Conservation (phyloP, 192 early-diverging fungal species). For the Ambispora gerdemannii region DNA sequence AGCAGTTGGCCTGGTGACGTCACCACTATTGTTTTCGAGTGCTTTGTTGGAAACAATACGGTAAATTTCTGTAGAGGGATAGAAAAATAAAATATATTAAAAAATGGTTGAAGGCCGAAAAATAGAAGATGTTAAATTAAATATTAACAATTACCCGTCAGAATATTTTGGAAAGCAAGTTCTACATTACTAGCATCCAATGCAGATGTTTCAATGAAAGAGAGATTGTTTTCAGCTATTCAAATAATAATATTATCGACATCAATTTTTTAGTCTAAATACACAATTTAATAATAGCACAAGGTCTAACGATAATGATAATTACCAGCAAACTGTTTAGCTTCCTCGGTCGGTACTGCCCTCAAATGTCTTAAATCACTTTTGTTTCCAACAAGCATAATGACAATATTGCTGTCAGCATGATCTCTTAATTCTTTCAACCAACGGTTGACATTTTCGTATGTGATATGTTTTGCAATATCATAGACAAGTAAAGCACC, state of each 20-base stretch:
- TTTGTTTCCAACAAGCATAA: slow-evolving; percentile 99
- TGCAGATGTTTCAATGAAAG: slow-evolving; percentile 98
- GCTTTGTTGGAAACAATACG: slow-evolving; percentile 96
- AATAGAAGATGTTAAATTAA: too few relatives aligned
- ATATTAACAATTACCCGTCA: slow-evolving; percentile 89
- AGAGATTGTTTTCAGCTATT: slow-evolving; percentile 83
- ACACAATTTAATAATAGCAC: too few relatives aligned
- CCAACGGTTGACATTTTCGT: slow-evolving; percentile 96
- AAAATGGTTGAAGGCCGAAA: too few relatives aligned
- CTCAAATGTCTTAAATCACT: slow-evolving; percentile 94
- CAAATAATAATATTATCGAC: slow-evolving; percentile 3
- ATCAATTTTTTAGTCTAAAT: too few relatives aligned
- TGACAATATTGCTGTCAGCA: slow-evolving; percentile 96
- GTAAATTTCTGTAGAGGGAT: slow-evolving; percentile 73
- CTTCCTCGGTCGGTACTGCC: slow-evolving; percentile 96
- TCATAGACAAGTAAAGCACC: slow-evolving; percentile 97
- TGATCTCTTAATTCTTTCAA: slow-evolving; percentile 97
- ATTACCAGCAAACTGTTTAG: slow-evolving; percentile 92
- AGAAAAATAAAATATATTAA: not conserved
- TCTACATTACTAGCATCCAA: slow-evolving; percentile 97
- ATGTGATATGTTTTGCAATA: slow-evolving; percentile 93
- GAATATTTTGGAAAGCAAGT: slow-evolving; percentile 89
- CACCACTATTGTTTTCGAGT: slow-evolving; percentile 69
- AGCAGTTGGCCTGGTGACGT: slow-evolving; percentile 63
- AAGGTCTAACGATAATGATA: not conserved